phyloP scores from a whole-genome alignment of 371 early-diverging fungal genomes.

The Haplosporangium sp. region DNA sequence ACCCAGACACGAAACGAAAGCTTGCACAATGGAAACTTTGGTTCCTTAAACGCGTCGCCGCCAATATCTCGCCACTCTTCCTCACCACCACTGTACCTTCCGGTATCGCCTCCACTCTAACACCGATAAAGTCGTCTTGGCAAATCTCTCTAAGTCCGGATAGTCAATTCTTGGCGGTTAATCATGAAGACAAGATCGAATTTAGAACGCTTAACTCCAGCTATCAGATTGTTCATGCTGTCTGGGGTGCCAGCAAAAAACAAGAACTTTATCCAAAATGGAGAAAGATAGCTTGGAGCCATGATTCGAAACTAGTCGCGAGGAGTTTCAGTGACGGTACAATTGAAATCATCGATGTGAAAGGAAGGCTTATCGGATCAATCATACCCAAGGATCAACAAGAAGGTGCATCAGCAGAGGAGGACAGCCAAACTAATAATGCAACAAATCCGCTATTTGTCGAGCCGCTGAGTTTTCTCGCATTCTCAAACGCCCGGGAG shows the following conservation, averaged over 20 bases:
- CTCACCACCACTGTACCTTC: slow-evolving; percentile 61
- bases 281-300: slow-evolving; percentile 59
- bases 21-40: slow-evolving; percentile 37
- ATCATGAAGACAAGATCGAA: slow-evolving; percentile 59
- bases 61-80: slow-evolving; percentile 51
- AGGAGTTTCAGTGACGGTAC: slow-evolving; percentile 57
- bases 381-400: slow-evolving; percentile 49
- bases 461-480: slow-evolving; percentile 57
- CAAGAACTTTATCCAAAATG: slow-evolving; percentile 58
- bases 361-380: slow-evolving; percentile 47
- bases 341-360: slow-evolving; percentile 53
- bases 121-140: slow-evolving; percentile 55
- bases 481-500: slow-evolving; percentile 34
- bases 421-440: slow-evolving; percentile 1
- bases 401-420: slow-evolving; percentile 2
- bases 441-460: slow-evolving; percentile 39
- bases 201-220: slow-evolving; percentile 52
- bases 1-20: slow-evolving; percentile 31
- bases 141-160: slow-evolving; percentile 55
- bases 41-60: slow-evolving; percentile 50
- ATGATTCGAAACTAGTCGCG: slow-evolving; percentile 56
- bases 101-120: slow-evolving; percentile 48
- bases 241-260: slow-evolving; percentile 22
- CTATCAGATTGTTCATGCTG: slow-evolving; percentile 54
- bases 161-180: slow-evolving; percentile 56